These are phyloP conservation scores for Boletellus deceptivus DNA, from an alignment of 1,284 basidiomycete species.

Conservation along the genomic window DNA sequence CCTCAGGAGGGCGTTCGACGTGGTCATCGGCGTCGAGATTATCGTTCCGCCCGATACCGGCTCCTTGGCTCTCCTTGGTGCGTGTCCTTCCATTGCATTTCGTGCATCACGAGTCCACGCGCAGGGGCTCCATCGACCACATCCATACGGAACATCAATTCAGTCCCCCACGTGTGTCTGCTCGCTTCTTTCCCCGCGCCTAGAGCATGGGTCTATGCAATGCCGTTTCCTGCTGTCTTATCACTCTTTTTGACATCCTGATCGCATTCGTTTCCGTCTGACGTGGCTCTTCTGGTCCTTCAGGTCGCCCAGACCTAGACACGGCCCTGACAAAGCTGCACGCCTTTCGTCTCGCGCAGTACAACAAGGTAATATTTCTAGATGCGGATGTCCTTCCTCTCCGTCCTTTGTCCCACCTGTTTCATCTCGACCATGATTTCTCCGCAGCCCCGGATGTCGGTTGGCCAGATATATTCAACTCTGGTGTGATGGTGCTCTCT, in stretches of 20 bases:
- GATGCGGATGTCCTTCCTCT: constrained; percentile 95
- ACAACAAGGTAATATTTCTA: constrained; percentile 88
- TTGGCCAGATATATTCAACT: constrained; percentile 99
- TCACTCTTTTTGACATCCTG: constrained; percentile 5
- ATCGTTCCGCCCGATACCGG: constrained; percentile 66
- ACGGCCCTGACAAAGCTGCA: constrained; percentile 95
- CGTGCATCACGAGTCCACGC: constrained; percentile 1
- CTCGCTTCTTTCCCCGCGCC: constrained; percentile 2
- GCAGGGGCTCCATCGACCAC: neutral
- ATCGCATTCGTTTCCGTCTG: constrained; percentile 14
- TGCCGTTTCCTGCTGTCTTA: constrained; percentile 24
- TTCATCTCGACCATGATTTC: constrained; percentile 71
- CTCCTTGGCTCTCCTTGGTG: constrained; percentile 82
- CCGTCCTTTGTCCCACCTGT: constrained; percentile 85
- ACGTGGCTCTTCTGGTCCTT: constrained; percentile 12
- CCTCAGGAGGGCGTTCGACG: constrained; percentile 77
- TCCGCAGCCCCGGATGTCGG: constrained; percentile 94
- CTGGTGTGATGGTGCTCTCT: constrained; percentile 86
- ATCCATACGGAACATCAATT: constrained; percentile 4
- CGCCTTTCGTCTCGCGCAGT: constrained; percentile 87
- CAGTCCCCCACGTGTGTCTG: constrained; percentile 7
- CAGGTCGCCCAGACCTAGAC: constrained; percentile 90
- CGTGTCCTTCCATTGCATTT: constrained; percentile 7
- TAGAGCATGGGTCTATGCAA: constrained; percentile 11
- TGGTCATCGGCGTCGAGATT: constrained; percentile 89